Conservation (phyloP, 2,329 filamentous ascomycete species). For the Cladophialophora immunda region DNA sequence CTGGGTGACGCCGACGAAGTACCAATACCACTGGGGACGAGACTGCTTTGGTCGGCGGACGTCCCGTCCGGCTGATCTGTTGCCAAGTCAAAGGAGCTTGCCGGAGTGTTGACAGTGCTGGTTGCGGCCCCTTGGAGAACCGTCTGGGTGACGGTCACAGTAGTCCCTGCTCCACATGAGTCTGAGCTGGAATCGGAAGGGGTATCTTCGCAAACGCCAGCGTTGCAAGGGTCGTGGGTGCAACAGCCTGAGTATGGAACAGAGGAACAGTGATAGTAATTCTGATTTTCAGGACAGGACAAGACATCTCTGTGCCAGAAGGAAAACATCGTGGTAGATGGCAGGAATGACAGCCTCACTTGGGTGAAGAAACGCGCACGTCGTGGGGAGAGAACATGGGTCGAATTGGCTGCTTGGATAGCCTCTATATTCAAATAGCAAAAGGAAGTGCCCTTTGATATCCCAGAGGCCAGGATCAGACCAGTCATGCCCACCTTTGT, state of each 20-base stretch:
- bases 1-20: not conserved
- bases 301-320: constrained; percentile 14
- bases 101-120: constrained; percentile 21
- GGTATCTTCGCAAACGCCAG: constrained; percentile 14
- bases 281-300: constrained; percentile 16
- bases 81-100: not conserved
- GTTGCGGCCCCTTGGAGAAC: constrained; percentile 31
- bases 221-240: constrained; percentile 20
- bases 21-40: not conserved
- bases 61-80: constrained; percentile 6
- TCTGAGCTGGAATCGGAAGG: constrained; percentile 6
- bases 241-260: constrained; percentile 22
- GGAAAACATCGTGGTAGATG: constrained; percentile 17
- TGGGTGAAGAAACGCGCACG: not conserved
- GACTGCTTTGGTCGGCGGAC: not conserved
- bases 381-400: not conserved
- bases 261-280: constrained; percentile 20
- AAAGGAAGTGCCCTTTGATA: not conserved
- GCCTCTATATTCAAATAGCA: not conserved
- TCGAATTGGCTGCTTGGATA: not conserved
- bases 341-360: not conserved
- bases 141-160: constrained; percentile 34
- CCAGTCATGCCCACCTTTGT: constrained; percentile 11
- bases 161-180: constrained; percentile 22
- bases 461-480: not conserved